Evolutionary conservation across 1,284 basidiomycete species (phyloP).

Genomic region (Apiotrichum gracile): DNA sequence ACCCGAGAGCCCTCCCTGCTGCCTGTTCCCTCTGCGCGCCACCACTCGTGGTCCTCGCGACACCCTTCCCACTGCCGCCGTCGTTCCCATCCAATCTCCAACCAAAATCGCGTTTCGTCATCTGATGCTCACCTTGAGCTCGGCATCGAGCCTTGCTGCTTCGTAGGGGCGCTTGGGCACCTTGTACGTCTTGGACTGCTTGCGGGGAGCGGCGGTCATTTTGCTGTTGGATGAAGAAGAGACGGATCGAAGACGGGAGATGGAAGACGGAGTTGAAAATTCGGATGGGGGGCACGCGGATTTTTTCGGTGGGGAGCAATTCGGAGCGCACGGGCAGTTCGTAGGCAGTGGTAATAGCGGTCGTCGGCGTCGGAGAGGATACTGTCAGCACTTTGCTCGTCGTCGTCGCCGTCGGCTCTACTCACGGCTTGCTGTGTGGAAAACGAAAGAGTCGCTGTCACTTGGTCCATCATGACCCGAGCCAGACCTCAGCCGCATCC

Average conservation of each 20-base stretch:
- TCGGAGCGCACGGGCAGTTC: neutral
- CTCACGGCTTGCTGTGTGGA: conserved; percentile 1
- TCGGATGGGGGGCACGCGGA: neutral
- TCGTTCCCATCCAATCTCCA: neutral
- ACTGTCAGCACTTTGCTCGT: neutral
- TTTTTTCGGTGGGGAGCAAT: conserved; percentile 4
- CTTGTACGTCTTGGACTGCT: conserved; percentile 69
- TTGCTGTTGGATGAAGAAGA: neutral
- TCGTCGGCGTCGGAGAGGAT: neutral
- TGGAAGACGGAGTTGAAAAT: conserved; percentile 8
- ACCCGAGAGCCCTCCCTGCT: too few relatives aligned
- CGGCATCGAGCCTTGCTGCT: conserved; percentile 96
- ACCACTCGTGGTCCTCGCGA: too few relatives aligned
- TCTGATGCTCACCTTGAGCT: conserved; percentile 73
- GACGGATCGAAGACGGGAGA: neutral
- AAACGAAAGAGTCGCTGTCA: neutral
- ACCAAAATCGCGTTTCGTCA: conserved; percentile 2
- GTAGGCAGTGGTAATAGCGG: neutral
- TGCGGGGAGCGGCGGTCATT: conserved; percentile 9
- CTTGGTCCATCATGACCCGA: neutral
- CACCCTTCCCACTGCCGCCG: too few relatives aligned
- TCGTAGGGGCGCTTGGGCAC: conserved; percentile 97
- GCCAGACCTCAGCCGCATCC: neutral
- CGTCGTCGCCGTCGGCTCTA: neutral
- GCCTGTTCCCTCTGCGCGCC: too few relatives aligned